Percentiles rank a stretch among this genome's conserved stretches.
phyloP scores from a whole-genome alignment of 2,329 filamentous ascomycete genomes.

The Trichophyton simii region DNA sequence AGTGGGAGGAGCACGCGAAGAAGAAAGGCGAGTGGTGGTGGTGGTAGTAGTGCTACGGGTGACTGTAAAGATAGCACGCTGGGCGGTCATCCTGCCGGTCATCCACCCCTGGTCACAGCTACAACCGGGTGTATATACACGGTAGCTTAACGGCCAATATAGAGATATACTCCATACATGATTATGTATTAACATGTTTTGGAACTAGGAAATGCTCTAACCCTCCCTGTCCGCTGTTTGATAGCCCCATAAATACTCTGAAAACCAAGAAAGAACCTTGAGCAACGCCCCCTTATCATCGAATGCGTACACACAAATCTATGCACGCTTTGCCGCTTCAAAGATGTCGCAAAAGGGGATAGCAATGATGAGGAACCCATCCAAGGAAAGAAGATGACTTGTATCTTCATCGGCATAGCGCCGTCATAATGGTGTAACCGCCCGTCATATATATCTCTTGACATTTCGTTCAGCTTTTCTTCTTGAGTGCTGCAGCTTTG shows the following conservation, averaged over 20 bases:
- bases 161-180: not conserved
- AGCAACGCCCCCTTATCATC: not conserved
- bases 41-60: not conserved
- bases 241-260: not conserved
- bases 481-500: slow-evolving; percentile 73
- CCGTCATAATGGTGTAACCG: not conserved
- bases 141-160: not conserved
- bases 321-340: not conserved
- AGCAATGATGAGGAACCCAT: not conserved
- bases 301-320: not conserved
- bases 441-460: not conserved
- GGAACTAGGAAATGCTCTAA: not conserved
- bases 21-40: not conserved
- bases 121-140: not conserved
- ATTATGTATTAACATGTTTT: not conserved
- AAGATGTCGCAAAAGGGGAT: not conserved
- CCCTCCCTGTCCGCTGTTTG: not conserved
- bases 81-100: not conserved
- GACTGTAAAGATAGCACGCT: not conserved
- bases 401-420: not conserved
- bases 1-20: not conserved
- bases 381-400: not conserved
- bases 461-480: slow-evolving; percentile 30
- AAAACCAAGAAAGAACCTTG: not conserved
- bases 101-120: not conserved